Base-by-base conservation (phyloP, 768 basidiomycete species). In the Agrocybe pediades region DNA sequence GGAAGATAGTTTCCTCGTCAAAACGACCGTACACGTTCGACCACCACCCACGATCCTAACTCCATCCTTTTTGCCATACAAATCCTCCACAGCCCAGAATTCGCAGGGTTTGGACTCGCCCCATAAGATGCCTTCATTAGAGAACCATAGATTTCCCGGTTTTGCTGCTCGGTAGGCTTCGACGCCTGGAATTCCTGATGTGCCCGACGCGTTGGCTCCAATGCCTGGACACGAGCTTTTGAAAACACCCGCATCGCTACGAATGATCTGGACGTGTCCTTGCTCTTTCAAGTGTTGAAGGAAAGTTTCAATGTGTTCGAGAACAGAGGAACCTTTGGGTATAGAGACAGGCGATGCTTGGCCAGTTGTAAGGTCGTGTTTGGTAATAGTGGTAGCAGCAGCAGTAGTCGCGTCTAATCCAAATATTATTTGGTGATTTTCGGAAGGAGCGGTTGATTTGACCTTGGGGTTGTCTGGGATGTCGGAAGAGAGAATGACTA, bases 91-190 rank as follows among this genome's bases (percentile, higher is more conserved):
- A 2, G 84, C 70, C 84, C 89, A 91, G 62, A 88, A 91, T 59
- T 89, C 86, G 62, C 86, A 89, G 2, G 88, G 88, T 57, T 87
- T 87, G 62, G 80, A 82, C 64, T 90, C 85, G 20, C 86, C 88
- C 81, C 86, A 87, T 7, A 92, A 75, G 15, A 92, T 76, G 6
- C 88, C 90, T 20, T 74, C 72, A 36, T 76, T 69, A 42, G 86
- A 73, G 74, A 91, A 92, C 85, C 88, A 88, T 36, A 92, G 70
- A 42, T 77, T 85, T 1, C 88, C 88, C 1, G 76, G 66, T 64
- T 89, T 90, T 1, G 88, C 88, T n/a, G 80, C 80, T 25, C 85
- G 80, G 66, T 87, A 85, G 5, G 87, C 87, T 51, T 87, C 82
- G 21, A 88, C 70, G 0, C 87, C 87, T 1, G 87, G 83, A 2